Evolutionary conservation across 2,329 filamentous ascomycete genomes (phyloP).

Genomic region (Scedosporium minutisporum): DNA sequence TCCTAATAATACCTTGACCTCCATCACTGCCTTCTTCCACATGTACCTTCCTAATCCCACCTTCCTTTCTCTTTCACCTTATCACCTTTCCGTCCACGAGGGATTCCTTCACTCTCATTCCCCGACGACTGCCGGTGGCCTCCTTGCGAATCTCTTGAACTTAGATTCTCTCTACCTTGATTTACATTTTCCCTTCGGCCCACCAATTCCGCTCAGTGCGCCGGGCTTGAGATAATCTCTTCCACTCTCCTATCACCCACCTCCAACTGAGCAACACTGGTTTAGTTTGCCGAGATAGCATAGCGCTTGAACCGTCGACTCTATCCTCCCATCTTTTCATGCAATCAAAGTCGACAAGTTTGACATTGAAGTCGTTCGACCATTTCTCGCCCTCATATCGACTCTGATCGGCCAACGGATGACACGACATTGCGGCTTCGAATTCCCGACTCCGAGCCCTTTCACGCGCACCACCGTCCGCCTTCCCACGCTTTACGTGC

Average conservation of each 20-base stretch:
- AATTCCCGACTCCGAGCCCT: not conserved
- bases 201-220: not conserved
- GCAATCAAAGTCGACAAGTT: not conserved
- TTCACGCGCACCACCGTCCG: not conserved
- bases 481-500: not conserved
- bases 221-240: not conserved
- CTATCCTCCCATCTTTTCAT: not conserved
- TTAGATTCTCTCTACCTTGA: not conserved
- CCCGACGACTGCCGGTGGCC: not conserved
- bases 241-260: not conserved
- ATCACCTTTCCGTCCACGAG: not conserved
- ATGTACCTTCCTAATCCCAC: slow-evolving; percentile 1
- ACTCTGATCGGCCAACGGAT: not conserved
- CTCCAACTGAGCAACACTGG: not conserved
- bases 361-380: not conserved
- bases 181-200: not conserved
- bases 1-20: not conserved
- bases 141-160: not conserved
- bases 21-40: not conserved
- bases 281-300: not conserved
- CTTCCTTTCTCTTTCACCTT: not conserved
- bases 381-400: not conserved
- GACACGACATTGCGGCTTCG: slow-evolving; percentile 5
- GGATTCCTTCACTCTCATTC: not conserved
- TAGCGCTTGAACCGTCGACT: not conserved